Base-by-base conservation (phyloP, 2,329 filamentous ascomycete species). In the Cladophialophora immunda region DNA sequence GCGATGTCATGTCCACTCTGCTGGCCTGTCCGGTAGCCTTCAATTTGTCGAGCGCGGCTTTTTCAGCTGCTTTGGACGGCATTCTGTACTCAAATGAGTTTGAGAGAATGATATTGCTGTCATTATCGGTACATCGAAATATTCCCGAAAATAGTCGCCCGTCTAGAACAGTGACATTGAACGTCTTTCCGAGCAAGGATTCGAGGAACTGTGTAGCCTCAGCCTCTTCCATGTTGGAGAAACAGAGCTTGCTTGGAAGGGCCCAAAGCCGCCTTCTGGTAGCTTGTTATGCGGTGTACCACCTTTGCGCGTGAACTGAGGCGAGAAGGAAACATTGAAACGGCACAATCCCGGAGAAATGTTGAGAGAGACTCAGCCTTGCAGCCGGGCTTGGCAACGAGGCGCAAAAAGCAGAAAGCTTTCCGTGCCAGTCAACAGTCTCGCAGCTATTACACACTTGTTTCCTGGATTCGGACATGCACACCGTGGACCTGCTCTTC, bases 91-190 rank as follows among this genome's bases (percentile, higher is more conserved):
- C 95, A 79, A 95, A 91, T 0, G 94, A 92, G 71, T 91, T 86
- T 38, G 90, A 86, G 60, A 99, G 87, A 60, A 99, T 92, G 71
- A 98, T 86, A 75, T 99, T 97, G 74, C 87, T 88, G 69, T 97
- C 92, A 67, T 91, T 89, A 82, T 99, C 95, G 32, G 94, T 97
- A 82, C 95, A 99, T 80, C 96, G 97, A 81, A 99, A 92, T 70
- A 89, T 86, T 22, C 95, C 95, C 63, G 93, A 88, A 78, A 98
- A 99, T 78, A 97, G 89, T 67, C 95, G 92, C 17, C 87, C 71
- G 45, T 73, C 71, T 3, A 61, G 67, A n/a, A 72, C 64, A 13
- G 69, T 70, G 32, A 73, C 63, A 57, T 72, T 68, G 45, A 73
- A 59, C 1, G 71, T 73, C 60, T 72, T 73, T 17, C 71, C 70